Conservation (phyloP, 176 grass and related monocot species). For the Raddia distichophylla region DNA sequence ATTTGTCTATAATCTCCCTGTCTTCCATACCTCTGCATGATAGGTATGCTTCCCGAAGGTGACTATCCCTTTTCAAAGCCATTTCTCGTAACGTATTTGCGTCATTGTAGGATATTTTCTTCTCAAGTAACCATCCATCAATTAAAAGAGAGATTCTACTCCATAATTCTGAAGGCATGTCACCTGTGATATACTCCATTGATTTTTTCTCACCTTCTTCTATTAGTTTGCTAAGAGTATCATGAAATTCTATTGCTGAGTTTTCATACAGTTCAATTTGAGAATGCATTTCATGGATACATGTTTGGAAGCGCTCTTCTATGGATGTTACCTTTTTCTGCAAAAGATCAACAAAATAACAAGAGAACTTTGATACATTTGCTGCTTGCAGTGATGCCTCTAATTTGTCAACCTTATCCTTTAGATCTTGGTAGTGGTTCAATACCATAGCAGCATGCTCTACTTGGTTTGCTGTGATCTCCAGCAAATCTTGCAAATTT, state of each 20-base stretch:
- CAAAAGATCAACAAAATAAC: conserved; percentile 61
- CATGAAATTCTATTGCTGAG: conserved; percentile 82
- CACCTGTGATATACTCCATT: conserved; percentile 50
- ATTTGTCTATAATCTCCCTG: conserved; percentile 70
- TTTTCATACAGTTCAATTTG: conserved; percentile 83
- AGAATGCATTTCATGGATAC: conserved; percentile 70
- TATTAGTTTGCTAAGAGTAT: conserved; percentile 68
- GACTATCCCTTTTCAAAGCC: conserved; percentile 73
- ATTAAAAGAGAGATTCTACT: conserved; percentile 76
- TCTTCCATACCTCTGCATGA: conserved; percentile 71
- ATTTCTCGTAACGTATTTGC: conserved; percentile 70
- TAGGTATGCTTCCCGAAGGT: conserved; percentile 74
- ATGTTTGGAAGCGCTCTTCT: conserved; percentile 65
- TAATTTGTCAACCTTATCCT: conserved; percentile 55
- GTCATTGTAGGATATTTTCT: conserved; percentile 74
- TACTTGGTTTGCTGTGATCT: conserved; percentile 52
- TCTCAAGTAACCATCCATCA: conserved; percentile 95
- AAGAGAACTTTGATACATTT: conserved; percentile 58
- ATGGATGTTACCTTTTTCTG: conserved; percentile 64
- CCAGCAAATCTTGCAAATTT: conserved; percentile 61
- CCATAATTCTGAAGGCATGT: conserved; percentile 76
- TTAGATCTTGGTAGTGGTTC: conserved; percentile 48
- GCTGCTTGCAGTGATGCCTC: conserved; percentile 52
- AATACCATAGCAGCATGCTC: conserved; percentile 51
- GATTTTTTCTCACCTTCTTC: conserved; percentile 67